Evolutionary conservation across 176 grass and related monocot genomes (phyloP).

Genomic region (Juncus effusus): DNA sequence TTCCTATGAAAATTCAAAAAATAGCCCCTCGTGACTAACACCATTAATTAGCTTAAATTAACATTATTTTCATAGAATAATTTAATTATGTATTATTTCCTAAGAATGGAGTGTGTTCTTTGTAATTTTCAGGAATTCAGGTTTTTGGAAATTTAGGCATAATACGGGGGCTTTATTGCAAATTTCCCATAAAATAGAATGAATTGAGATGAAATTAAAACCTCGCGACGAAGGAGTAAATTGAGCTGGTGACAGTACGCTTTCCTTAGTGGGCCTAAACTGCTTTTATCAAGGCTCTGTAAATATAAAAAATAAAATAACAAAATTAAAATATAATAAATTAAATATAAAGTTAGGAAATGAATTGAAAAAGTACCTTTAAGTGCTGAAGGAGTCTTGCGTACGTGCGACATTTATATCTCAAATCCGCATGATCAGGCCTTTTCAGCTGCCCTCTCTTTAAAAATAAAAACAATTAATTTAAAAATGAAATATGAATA

Average conservation of each 20-base stretch:
- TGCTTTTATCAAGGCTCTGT: conserved; percentile 93
- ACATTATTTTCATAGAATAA: no score
- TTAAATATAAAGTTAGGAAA: no score
- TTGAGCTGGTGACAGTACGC: conserved; percentile 95
- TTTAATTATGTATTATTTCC: no score
- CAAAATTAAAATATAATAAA: conserved; percentile 28
- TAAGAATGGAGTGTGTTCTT: no score
- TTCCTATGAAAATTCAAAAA: no score
- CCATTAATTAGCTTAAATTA: no score
- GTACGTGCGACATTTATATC: conserved; percentile 98
- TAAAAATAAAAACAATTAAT: conserved; percentile 35
- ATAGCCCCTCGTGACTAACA: no score
- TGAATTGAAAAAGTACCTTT: conserved; percentile 65
- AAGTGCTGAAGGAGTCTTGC: conserved; percentile 96
- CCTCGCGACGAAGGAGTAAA: conserved; percentile 94
- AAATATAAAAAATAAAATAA: conserved; percentile 31
- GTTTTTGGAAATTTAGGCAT: no score
- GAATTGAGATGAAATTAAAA: neutral
- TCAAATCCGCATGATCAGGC: conserved; percentile 97
- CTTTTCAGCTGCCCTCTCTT: conserved; percentile 97
- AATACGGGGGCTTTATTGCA: no score
- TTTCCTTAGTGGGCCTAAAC: conserved; percentile 91
- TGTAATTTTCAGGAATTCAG: no score
- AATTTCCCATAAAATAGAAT: no score
- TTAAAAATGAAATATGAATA: conserved; percentile 25